Conservation (phyloP, 2,329 filamentous ascomycete genomes). For the Drechslerella stenobrocha region DNA sequence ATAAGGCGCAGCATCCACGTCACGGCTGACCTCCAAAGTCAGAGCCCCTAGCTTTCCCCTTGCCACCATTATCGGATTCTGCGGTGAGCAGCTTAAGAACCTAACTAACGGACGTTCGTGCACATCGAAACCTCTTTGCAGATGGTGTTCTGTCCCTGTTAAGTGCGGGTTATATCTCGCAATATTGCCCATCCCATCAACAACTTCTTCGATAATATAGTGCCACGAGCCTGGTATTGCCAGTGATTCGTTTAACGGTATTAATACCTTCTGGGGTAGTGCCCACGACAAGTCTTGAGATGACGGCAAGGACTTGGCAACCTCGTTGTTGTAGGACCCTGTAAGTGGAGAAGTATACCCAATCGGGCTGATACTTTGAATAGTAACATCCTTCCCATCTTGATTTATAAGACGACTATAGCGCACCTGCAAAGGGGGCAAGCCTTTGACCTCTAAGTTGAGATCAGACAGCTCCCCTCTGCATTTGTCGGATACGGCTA, state of each 20-base stretch:
- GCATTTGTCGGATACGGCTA: slow-evolving; percentile 67
- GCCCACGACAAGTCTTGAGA: slow-evolving; percentile 79
- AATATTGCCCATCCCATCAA: slow-evolving; percentile 85
- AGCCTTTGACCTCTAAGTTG: slow-evolving; percentile 79
- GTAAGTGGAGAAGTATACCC: slow-evolving; percentile 77
- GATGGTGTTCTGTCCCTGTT: slow-evolving; percentile 58
- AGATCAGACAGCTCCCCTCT: slow-evolving; percentile 85
- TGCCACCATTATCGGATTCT: slow-evolving; percentile 79
- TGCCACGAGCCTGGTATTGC: slow-evolving; percentile 77
- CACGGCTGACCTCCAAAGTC: slow-evolving; percentile 49
- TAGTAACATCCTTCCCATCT: slow-evolving; percentile 79
- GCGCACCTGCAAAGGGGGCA: slow-evolving; percentile 85
- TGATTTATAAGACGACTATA: slow-evolving; percentile 88
- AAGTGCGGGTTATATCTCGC: slow-evolving; percentile 70
- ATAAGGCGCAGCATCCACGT: slow-evolving; percentile 66
- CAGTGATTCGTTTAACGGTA: slow-evolving; percentile 89
- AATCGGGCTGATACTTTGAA: slow-evolving; percentile 91
- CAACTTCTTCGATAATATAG: slow-evolving; percentile 88
- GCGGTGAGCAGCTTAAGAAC: slow-evolving; percentile 74
- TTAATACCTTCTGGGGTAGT: slow-evolving; percentile 70
- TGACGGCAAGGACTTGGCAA: slow-evolving; percentile 54
- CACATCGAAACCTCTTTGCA: slow-evolving; percentile 78
- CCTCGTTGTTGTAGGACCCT: slow-evolving; percentile 48
- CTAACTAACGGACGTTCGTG: slow-evolving; percentile 79
- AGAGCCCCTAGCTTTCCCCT: slow-evolving; percentile 66